Evolutionary conservation across 163 green algal species (phyloP).

Genomic region (Chloromonas sp.): DNA sequence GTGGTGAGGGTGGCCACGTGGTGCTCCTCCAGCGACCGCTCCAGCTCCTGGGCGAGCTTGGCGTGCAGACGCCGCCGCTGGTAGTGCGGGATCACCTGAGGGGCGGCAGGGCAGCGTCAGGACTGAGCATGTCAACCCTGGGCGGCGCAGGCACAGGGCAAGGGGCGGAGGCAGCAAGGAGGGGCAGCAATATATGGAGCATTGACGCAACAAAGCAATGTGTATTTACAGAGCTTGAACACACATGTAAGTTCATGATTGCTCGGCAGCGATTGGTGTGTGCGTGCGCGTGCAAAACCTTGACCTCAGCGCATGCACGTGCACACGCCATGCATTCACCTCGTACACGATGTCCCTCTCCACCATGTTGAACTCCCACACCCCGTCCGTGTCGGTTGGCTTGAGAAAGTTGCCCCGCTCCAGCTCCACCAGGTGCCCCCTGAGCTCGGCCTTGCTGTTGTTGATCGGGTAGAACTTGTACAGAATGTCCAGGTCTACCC

Average conservation of each 20-base stretch:
- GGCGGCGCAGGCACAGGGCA: too few relatives aligned
- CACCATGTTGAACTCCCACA: constrained; percentile 58
- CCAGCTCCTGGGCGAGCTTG: constrained; percentile 54
- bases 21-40: constrained; percentile 32
- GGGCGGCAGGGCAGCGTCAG: too few relatives aligned
- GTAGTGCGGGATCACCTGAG: constrained; percentile 54
- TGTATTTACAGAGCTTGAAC: too few relatives aligned
- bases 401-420: constrained; percentile 41
- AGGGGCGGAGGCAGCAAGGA: too few relatives aligned
- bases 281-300: too few relatives aligned
- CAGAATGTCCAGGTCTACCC: constrained; percentile 51
- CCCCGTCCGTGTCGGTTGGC: constrained; percentile 31
- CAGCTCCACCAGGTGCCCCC: constrained; percentile 26
- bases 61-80: constrained; percentile 61
- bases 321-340: constrained; percentile 5
- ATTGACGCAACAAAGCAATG: too few relatives aligned
- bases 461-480: constrained; percentile 53
- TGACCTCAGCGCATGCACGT: not conserved
- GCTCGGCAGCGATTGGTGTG: too few relatives aligned
- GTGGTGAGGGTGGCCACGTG: constrained; percentile 43
- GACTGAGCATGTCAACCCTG: too few relatives aligned
- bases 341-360: constrained; percentile 73
- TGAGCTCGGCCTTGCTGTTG: constrained; percentile 35
- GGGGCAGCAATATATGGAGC: too few relatives aligned
- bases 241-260: too few relatives aligned